Conservation (phyloP, 805 yeast genomes). For the Wickerhamomyces tratensis region DNA sequence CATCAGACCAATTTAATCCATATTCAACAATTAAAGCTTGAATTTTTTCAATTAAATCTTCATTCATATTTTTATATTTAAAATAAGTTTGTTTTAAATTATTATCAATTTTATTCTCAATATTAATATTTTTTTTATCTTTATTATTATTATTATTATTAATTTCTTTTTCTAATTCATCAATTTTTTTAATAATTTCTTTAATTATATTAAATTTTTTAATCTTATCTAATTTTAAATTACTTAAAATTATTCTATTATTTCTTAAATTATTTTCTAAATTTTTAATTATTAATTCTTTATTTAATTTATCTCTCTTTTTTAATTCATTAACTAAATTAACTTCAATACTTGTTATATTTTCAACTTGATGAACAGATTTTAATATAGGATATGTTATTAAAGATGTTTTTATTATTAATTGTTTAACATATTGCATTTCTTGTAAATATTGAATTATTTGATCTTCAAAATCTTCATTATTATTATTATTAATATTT, state of each 20-base stretch:
- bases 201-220: background rate
- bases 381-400: constrained; percentile 12
- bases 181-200: constrained; percentile 1
- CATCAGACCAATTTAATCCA: constrained; percentile 23
- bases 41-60: constrained; percentile 11
- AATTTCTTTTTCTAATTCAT: background rate
- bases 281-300: background rate
- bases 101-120: constrained; percentile 1
- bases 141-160: background rate
- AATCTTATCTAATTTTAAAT: background rate
- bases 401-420: constrained; percentile 1
- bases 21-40: constrained; percentile 22
- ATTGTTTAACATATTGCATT: background rate
- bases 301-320: constrained; percentile 7
- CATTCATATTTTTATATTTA: background rate
- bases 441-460: background rate
- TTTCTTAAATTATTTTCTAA: background rate
- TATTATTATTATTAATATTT: constrained; percentile 3
- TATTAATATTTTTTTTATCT: background rate
- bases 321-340: constrained; percentile 1
- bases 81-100: background rate
- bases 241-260: background rate
- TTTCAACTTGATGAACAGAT: constrained; percentile 18
- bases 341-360: constrained; percentile 9
- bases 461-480: background rate